Conservation (phyloP, 78 protist species). For the Dictyostelium intermedium region DNA sequence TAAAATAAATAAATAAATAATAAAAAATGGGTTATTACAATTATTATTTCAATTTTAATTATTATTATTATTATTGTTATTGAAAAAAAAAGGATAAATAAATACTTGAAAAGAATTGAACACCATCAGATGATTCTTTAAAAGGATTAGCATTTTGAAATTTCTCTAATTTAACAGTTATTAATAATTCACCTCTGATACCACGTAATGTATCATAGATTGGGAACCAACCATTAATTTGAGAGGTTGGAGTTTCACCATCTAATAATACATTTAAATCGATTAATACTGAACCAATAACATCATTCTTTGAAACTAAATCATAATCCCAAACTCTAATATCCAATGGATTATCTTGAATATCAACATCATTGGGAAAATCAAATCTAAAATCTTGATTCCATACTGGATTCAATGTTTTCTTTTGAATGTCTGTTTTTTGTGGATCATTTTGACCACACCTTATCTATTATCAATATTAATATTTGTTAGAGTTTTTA, state of each 20-base stretch:
- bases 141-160: constrained; percentile 86
- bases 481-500: too few species aligned
- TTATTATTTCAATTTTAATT: too few species aligned
- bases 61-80: neutral
- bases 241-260: constrained; percentile 82
- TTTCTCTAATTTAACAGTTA: constrained; percentile 80
- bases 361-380: constrained; percentile 81
- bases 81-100: neutral
- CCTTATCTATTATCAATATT: neutral
- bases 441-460: constrained; percentile 70
- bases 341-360: constrained; percentile 93
- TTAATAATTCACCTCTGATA: constrained; percentile 90
- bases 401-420: constrained; percentile 92
- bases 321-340: constrained; percentile 95
- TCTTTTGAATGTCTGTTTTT: constrained; percentile 78
- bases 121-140: constrained; percentile 88
- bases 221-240: constrained; percentile 94
- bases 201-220: constrained; percentile 94
- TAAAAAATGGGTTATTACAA: too few species aligned
- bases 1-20: neutral
- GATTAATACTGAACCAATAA: constrained; percentile 92
- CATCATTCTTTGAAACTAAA: constrained; percentile 87
- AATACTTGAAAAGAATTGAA: constrained; percentile 83
- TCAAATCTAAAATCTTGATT: constrained; percentile 88
- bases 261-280: constrained; percentile 80